These are phyloP conservation scores for Ammopiptanthus mongolicus DNA, from an alignment of 306 rosid genomes.

Conservation along the genomic window DNA sequence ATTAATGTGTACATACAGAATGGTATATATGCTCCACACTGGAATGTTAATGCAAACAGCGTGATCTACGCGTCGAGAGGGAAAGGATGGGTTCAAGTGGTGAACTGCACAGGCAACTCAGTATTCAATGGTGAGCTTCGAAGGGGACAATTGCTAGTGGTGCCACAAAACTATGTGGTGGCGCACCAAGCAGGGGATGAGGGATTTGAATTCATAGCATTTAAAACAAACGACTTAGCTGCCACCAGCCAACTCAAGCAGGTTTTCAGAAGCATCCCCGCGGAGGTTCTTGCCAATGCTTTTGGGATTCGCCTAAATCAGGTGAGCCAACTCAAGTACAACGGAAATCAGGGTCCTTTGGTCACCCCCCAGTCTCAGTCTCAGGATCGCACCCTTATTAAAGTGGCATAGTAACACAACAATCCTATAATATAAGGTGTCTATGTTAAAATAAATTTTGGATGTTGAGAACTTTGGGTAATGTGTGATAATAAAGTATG, in stretches of 20 bases:
- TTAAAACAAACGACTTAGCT: slow-evolving; percentile 57
- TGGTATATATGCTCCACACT: slow-evolving; percentile 51
- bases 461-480: neutral
- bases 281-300: slow-evolving; percentile 40
- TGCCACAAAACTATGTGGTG: slow-evolving; percentile 61
- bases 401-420: neutral
- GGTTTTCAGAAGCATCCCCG: slow-evolving; percentile 36
- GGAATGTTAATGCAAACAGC: slow-evolving; percentile 50
- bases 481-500: neutral
- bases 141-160: slow-evolving; percentile 42
- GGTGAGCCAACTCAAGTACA: slow-evolving; percentile 36
- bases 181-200: slow-evolving; percentile 34
- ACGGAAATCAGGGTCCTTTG: slow-evolving; percentile 22
- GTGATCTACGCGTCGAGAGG: slow-evolving; percentile 46
- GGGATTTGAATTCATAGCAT: slow-evolving; percentile 55
- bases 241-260: slow-evolving; percentile 26
- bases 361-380: slow-evolving; percentile 25
- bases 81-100: slow-evolving; percentile 43
- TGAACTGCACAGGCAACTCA: slow-evolving; percentile 38
- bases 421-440: neutral
- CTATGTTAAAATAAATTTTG: slow-evolving; percentile 7
- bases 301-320: slow-evolving; percentile 28
- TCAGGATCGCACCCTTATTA: neutral
- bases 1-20: slow-evolving; percentile 27
- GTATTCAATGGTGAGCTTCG: slow-evolving; percentile 37